Conservation (phyloP, 2,329 filamentous ascomycete genomes). For the Dissoconium aciculare region DNA sequence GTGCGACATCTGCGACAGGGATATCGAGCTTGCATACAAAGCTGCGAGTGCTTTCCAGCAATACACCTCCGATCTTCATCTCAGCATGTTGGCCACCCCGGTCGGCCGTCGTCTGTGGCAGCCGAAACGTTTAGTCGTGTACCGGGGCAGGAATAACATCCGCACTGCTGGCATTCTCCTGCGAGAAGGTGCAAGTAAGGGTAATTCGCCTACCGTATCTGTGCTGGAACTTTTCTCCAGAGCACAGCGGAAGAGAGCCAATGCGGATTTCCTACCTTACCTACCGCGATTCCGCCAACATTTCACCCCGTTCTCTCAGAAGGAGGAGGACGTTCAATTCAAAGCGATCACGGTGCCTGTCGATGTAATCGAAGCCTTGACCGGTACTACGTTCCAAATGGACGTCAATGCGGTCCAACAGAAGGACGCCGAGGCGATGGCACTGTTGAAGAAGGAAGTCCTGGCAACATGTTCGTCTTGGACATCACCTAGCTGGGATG, state of each 20-base stretch:
- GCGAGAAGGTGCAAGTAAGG: slow-evolving; percentile 55
- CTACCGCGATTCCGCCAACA: slow-evolving; percentile 53
- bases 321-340: slow-evolving; percentile 50
- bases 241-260: slow-evolving; percentile 52
- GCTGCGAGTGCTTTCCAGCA: slow-evolving; percentile 66
- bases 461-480: slow-evolving; percentile 56
- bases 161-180: slow-evolving; percentile 69
- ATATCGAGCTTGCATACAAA: slow-evolving; percentile 67
- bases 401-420: slow-evolving; percentile 27
- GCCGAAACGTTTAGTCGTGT: slow-evolving; percentile 64
- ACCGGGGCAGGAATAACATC: slow-evolving; percentile 61
- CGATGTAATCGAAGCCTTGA: slow-evolving; percentile 70
- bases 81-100: slow-evolving; percentile 61
- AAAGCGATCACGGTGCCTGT: slow-evolving; percentile 58
- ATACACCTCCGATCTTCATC: slow-evolving; percentile 67
- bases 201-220: slow-evolving; percentile 54
- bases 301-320: slow-evolving; percentile 52
- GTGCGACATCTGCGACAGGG: slow-evolving; percentile 66
- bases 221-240: slow-evolving; percentile 55
- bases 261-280: slow-evolving; percentile 78
- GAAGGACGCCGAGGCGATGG: slow-evolving; percentile 33
- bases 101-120: slow-evolving; percentile 67
- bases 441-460: slow-evolving; percentile 53
- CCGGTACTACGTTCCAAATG: slow-evolving; percentile 42
- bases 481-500: slow-evolving; percentile 62